phyloP scores from a whole-genome alignment of 2,329 filamentous ascomycete genomes.

The Pleurostoma richardsiae region DNA sequence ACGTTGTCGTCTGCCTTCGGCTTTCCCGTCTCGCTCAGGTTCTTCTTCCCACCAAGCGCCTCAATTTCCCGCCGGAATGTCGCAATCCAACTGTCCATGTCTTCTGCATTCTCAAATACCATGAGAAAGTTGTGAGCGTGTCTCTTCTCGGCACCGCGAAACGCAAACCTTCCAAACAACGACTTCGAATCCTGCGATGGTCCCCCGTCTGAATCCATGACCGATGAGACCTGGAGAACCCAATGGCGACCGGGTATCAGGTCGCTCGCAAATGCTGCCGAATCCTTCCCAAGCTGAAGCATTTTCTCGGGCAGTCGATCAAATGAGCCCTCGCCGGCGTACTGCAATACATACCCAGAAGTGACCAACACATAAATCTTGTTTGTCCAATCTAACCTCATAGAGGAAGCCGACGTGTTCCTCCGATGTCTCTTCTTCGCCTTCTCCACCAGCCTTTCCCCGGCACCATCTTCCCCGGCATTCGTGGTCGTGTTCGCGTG shows the following conservation, averaged over 20 bases:
- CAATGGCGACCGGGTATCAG: constrained; percentile 75
- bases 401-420: constrained; percentile 30
- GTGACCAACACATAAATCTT: constrained; percentile 71
- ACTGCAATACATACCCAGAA: constrained; percentile 70
- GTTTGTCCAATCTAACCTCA: constrained; percentile 58
- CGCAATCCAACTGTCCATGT: constrained; percentile 73
- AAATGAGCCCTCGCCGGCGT: constrained; percentile 63
- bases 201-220: constrained; percentile 53
- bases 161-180: constrained; percentile 59
- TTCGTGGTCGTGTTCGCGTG: constrained; percentile 16
- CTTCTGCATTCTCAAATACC: constrained; percentile 66
- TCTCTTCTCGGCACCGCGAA: constrained; percentile 52
- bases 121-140: constrained; percentile 62
- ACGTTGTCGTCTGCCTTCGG: constrained; percentile 34
- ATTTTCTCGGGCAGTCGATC: constrained; percentile 71
- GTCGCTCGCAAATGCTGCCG: constrained; percentile 76
- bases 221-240: constrained; percentile 71
- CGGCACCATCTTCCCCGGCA: constrained; percentile 16
- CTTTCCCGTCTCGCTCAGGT: constrained; percentile 54
- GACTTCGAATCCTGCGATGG: constrained; percentile 49
- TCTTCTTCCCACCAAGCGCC: constrained; percentile 61
- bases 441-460: constrained; percentile 31
- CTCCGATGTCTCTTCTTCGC: constrained; percentile 43
- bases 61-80: constrained; percentile 67
- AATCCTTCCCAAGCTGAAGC: constrained; percentile 66